These are phyloP conservation scores for Endotrypanum monterogeii DNA, from an alignment of 208 protist species.

Conservation along the genomic window DNA sequence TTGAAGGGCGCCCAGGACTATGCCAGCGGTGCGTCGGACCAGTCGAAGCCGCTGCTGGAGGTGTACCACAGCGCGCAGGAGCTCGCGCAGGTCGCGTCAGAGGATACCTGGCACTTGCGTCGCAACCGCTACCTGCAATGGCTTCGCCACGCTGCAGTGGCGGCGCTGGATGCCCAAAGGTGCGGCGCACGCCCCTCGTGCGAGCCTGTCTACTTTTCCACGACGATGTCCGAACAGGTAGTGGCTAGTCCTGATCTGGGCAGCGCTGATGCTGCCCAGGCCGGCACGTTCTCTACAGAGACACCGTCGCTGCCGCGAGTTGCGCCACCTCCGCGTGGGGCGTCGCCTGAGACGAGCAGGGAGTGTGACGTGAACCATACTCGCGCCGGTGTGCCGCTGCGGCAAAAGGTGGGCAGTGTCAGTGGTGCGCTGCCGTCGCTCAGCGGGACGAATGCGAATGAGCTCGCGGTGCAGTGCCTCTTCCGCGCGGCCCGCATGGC, in stretches of 20 bases:
- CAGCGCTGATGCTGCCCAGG: background rate
- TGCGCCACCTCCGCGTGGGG: background rate
- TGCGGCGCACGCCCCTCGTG: background rate
- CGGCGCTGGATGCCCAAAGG: background rate
- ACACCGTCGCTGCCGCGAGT: background rate
- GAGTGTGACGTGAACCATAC: background rate
- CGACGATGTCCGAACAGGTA: background rate
- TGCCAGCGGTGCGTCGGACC: too few species aligned
- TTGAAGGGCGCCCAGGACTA: background rate
- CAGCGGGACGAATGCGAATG: slow-evolving; percentile 16
- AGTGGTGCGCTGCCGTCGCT: background rate
- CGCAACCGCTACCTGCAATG: slow-evolving; percentile 24
- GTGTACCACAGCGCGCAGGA: slow-evolving; percentile 20
- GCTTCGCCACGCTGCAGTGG: slow-evolving; percentile 16
- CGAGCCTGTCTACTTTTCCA: background rate
- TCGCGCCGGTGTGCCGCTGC: background rate
- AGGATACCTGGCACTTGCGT: slow-evolving; percentile 25
- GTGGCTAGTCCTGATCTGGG: too few species aligned
- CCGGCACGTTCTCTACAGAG: background rate
- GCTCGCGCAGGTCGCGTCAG: slow-evolving; percentile 6
- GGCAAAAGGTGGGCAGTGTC: background rate
- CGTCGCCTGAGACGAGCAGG: background rate
- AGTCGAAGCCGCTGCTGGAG: slow-evolving; percentile 21
- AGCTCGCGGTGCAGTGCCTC: slow-evolving; percentile 24
- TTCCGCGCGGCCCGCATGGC: slow-evolving; percentile 11